Conservation (phyloP, 108 stramenopile genomes). For the Aurantiochytrium sp. region DNA sequence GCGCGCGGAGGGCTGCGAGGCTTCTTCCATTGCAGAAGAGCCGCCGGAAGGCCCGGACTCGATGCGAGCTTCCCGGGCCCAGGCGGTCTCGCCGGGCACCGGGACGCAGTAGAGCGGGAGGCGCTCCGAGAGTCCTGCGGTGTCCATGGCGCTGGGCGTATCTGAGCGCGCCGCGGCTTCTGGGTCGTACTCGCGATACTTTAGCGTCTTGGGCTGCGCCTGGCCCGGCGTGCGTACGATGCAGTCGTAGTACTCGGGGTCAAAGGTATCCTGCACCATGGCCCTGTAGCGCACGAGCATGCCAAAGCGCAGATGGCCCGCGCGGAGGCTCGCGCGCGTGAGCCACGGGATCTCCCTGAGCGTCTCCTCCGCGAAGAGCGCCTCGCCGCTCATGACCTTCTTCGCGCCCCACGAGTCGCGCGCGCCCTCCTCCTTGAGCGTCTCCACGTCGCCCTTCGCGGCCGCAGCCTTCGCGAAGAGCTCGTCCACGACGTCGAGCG, state of each 20-base stretch:
- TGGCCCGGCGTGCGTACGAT: background rate
- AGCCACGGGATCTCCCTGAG: conserved; percentile 25
- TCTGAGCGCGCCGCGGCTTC: background rate
- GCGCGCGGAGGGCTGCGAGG: background rate
- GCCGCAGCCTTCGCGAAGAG: background rate
- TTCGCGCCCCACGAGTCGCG: background rate
- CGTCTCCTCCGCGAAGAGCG: background rate
- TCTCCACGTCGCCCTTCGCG: background rate
- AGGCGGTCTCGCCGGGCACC: conserved; percentile 38
- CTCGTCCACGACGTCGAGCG: background rate
- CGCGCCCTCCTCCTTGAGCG: background rate
- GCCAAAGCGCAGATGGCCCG: conserved; percentile 33
- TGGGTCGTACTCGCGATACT: background rate
- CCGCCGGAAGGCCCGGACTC: background rate
- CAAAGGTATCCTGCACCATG: conserved; percentile 52
- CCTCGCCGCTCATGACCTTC: background rate
- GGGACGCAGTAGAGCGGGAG: conserved; percentile 43
- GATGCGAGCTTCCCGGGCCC: conserved; percentile 2
- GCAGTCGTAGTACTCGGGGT: conserved; percentile 45
- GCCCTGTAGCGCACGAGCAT: conserved; percentile 45
- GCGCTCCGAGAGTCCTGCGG: background rate
- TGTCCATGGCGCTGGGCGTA: background rate
- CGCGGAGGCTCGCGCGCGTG: background rate
- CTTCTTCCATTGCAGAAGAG: too few species aligned
- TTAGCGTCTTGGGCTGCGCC: background rate